Evolutionary conservation across 768 basidiomycete species (phyloP).

Genomic region (Mycena maculata): DNA sequence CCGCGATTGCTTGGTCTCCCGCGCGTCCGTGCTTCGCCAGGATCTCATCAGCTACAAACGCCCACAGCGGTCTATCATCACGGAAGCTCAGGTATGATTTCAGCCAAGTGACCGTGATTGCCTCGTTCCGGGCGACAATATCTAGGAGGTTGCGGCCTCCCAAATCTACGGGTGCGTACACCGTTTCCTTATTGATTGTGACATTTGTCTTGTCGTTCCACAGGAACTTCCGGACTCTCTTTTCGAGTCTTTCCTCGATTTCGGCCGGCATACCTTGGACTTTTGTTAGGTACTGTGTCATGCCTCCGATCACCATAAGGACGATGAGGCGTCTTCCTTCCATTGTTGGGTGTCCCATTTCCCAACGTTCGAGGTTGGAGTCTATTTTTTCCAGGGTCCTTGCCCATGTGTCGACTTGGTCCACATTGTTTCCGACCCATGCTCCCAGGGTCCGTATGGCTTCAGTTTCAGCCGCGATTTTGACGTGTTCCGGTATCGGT

Average conservation of each 20-base stretch:
- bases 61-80: background rate
- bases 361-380: background rate
- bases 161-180: background rate
- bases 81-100: conserved; percentile 5
- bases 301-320: conserved; percentile 27
- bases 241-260: conserved; percentile 1
- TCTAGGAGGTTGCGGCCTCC: conserved; percentile 15
- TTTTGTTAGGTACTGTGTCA: conserved; percentile 31
- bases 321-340: conserved; percentile 22
- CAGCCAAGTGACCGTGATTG: too few species aligned
- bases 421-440: conserved; percentile 23
- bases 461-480: conserved; percentile 17
- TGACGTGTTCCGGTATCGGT: conserved; percentile 16
- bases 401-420: conserved; percentile 17
- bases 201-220: conserved; percentile 9
- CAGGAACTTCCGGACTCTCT: conserved; percentile 8
- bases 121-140: too few species aligned
- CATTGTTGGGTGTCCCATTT: too few species aligned
- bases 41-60: background rate
- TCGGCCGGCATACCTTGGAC: conserved; percentile 37
- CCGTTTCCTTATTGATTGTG: background rate
- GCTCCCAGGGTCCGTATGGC: conserved; percentile 25
- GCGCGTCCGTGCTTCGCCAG: too few species aligned
- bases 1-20: too few species aligned
- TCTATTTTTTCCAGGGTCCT: conserved; percentile 12